These are phyloP conservation scores for Neonectria neomacrospora DNA, from an alignment of 2,329 filamentous ascomycete species.

Conservation along the genomic window DNA sequence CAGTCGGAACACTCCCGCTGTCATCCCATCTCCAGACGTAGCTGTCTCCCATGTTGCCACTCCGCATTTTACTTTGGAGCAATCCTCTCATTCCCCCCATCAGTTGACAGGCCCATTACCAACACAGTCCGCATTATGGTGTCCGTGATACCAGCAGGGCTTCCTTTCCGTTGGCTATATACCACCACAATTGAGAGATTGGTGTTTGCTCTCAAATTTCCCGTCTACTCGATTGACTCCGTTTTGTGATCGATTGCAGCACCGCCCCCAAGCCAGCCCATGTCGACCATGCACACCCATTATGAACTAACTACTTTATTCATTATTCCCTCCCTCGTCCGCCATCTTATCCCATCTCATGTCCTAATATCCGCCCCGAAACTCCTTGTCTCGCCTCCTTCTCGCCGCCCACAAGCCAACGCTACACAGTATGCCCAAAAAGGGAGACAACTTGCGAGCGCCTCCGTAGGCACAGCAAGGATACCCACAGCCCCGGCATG, in stretches of 20 bases:
- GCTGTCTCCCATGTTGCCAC: neutral
- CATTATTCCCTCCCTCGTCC: neutral
- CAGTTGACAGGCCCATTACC: neutral
- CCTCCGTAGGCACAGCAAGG: conserved; percentile 1
- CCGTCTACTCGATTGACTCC: neutral
- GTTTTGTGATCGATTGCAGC: neutral
- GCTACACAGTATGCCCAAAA: conserved; percentile 13
- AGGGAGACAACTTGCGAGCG: neutral
- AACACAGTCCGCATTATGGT: neutral
- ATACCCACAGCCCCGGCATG: neutral
- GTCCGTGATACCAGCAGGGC: conserved; percentile 1
- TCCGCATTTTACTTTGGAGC: neutral
- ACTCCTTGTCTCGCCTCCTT: neutral
- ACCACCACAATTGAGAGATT: neutral
- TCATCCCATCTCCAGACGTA: conserved; percentile 29
- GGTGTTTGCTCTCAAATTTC: neutral
- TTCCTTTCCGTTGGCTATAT: neutral
- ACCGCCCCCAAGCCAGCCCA: neutral
- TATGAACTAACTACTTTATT: neutral
- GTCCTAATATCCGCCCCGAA: neutral
- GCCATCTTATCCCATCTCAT: neutral
- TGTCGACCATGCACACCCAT: neutral
- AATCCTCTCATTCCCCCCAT: conserved; percentile 10
- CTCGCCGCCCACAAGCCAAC: neutral
- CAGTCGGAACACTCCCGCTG: conserved; percentile 33